Base-by-base conservation (phyloP, 1,284 basidiomycete species). In the Fomitopsis pinicola region DNA sequence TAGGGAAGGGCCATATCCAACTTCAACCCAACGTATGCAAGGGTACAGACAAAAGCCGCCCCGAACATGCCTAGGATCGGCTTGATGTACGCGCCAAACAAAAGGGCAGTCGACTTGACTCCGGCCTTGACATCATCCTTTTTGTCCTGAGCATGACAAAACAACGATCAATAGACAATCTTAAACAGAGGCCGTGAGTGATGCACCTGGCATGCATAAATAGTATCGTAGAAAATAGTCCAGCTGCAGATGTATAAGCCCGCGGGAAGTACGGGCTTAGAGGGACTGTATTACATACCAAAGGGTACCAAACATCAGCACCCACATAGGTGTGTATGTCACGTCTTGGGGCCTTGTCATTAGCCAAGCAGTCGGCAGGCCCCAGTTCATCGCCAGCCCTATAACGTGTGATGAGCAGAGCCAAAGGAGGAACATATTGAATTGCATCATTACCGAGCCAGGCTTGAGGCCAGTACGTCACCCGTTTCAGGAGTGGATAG, bases 141-240 rank as follows among this genome's bases (percentile, higher is more conserved):
- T 61, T 81, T 81, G 66, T 86, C 78, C 66, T 83, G 83, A 2
- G 8, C 10, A 15, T 12, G 2, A 38, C 2, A 12, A 38, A 12
- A 38, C 3, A 5, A 12, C 10, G 10, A 8, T 38, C 10, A 38
- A 15, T 38, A 38, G 3, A 4, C 30, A 33, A 33, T 38, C 10
- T 38, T 9, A 22, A 8, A 28, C 2, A 14, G 26, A 28, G 26
- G n/a, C n/a, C n/a, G n/a, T n/a, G n/a, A n/a, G n/a, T n/a, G n/a
- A n/a, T n/a, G 10, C 7, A 48, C 45, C 45, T 48, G 45, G 65
- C 83, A 82, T 3, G 83, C 83, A 64, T 85, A 85, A 59, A 86
- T 83, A 3, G 83, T 85, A 64, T 85, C 88, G 68, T 89, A 89
- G 30, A 87, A 75, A 77, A 90, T 83, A 2, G 87, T 89, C 82